Evolutionary conservation across 2,329 filamentous ascomycete genomes (phyloP), one percentile per base, ranked within the genome.

Genomic region (Lomentospora prolificans): DNA sequence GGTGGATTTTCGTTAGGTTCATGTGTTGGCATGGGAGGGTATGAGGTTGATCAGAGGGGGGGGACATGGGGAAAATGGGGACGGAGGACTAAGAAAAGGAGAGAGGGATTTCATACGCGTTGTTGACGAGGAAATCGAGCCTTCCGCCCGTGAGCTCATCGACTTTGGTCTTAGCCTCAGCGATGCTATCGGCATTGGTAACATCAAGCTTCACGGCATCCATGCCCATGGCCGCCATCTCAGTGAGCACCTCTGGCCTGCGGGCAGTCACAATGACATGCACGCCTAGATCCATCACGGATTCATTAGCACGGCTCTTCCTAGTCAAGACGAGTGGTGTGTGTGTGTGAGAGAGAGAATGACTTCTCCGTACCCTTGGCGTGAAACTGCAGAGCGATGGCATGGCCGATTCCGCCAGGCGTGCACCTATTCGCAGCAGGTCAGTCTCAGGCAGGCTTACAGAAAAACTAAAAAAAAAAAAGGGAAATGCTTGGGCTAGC

Each of bases 81-180:
- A 7, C 24, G 31, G 3, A 46, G 1, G 3, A 62, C 72, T 58
- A 22, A 30, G 4, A 22, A 28, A 36, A 17, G 30, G 19, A 3
- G 31, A 17, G 51, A 5, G 60, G 8, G 31, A 28, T 10, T 24
- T 2, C 53, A n/a, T 50, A 81, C 77, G 80, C 79, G 58, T 83
- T 83, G 66, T 82, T 83, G 51, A 83, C 72, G 17, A 83, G 75
- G 50, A 82, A 74, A 60, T 83, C 79, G 4, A 83, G 73, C 50
- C 68, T 75, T 12, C 79, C 79, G 7, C 72, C 72, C 2, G 77
- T 81, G 50, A 81, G 65, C 10, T 70, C 63, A 9, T 67, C 61
- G 10, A 82, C 75, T 53, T 75, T 69, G 2, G 68, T 68, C 56
- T 73, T 75, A 61, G 75, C 78, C 44, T 65, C 64, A 17, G 69